A percentile compares a stretch with the other conserved stretches of the same genome.
Evolutionary conservation across 2,329 filamentous ascomycete species (phyloP).

Genomic region (Alternaria atra): DNA sequence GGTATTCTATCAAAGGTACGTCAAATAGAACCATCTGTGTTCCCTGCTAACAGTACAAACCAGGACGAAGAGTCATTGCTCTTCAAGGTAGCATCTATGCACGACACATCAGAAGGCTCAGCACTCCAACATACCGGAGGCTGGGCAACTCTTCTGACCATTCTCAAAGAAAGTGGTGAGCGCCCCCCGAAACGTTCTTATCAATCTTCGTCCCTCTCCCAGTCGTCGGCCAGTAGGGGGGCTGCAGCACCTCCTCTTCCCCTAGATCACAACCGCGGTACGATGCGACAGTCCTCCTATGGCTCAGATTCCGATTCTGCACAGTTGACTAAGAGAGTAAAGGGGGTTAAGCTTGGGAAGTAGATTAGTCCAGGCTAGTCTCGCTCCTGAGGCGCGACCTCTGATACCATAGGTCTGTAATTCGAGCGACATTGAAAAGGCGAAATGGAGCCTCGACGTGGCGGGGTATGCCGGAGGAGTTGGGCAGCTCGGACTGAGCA

Average conservation of each 20-base stretch:
- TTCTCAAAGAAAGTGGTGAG: constrained; percentile 98
- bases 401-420: constrained; percentile 30
- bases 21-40: not conserved
- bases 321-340: constrained; percentile 71
- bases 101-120: constrained; percentile 81
- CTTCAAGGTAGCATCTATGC: constrained; percentile 82
- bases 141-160: constrained; percentile 92
- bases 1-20: constrained; percentile 83
- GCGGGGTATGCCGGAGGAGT: constrained; percentile 7
- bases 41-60: constrained; percentile 22
- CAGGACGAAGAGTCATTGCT: constrained; percentile 91
- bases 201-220: constrained; percentile 36
- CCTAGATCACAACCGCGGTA: constrained; percentile 25
- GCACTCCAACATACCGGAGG: constrained; percentile 86
- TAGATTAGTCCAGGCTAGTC: constrained; percentile 26
- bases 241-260: constrained; percentile 50
- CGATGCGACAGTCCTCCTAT: constrained; percentile 38
- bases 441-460: not conserved
- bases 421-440: constrained; percentile 20
- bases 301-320: constrained; percentile 63
- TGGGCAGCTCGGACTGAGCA: constrained; percentile 1
- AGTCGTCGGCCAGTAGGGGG: constrained; percentile 47
- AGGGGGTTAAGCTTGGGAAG: constrained; percentile 65
- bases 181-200: constrained; percentile 77
- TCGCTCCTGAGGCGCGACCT: constrained; percentile 26